phyloP scores from a whole-genome alignment of 1,284 basidiomycete species.

The Boletus sp. region DNA sequence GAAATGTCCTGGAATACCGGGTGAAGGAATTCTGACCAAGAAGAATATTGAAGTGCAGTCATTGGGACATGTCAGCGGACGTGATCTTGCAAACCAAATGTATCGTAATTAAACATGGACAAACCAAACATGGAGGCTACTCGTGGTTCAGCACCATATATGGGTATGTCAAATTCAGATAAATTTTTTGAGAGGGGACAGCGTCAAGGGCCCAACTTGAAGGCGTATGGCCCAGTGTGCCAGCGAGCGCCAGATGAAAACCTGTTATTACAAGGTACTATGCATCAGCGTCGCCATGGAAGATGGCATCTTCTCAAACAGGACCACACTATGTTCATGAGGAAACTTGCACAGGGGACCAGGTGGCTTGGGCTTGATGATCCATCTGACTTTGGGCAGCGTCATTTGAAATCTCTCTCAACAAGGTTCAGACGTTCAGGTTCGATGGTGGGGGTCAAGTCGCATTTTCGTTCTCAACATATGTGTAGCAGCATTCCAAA shows the following conservation, averaged over 20 bases:
- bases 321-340: constrained; percentile 27
- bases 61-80: constrained; percentile 13
- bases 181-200: constrained; percentile 26
- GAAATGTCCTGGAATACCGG: constrained; percentile 9
- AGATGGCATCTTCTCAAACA: too few relatives aligned
- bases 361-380: constrained; percentile 30
- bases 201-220: constrained; percentile 26
- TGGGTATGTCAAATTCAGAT: constrained; percentile 42
- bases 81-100: constrained; percentile 23
- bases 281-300: not conserved
- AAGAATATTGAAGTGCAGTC: constrained; percentile 11
- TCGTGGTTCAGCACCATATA: constrained; percentile 46
- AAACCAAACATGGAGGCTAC: constrained; percentile 25
- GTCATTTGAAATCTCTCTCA: constrained; percentile 14
- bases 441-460: not conserved
- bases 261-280: constrained; percentile 13
- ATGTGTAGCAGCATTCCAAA: constrained; percentile 23
- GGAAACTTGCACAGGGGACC: constrained; percentile 36
- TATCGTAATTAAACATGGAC: constrained; percentile 21
- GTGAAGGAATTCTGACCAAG: constrained; percentile 11
- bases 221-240: constrained; percentile 17
- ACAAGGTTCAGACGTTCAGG: not conserved
- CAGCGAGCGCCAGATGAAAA: constrained; percentile 26
- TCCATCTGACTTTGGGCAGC: constrained; percentile 20
- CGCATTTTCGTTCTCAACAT: not conserved